phyloP scores from a whole-genome alignment of 495 filamentous ascomycete species.

The Aspergillus avenaceus region DNA sequence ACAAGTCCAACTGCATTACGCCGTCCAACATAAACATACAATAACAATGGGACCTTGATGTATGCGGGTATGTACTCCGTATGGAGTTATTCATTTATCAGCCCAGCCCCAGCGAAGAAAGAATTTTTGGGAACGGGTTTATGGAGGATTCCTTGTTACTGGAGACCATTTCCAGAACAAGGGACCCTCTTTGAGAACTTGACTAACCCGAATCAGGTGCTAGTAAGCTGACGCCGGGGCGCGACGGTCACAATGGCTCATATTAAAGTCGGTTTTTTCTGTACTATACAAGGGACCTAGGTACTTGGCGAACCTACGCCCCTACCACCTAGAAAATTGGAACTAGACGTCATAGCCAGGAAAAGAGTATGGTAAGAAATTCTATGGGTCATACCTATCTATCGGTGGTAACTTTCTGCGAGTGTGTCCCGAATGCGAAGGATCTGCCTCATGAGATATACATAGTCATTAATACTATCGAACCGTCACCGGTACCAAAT shows the following conservation, averaged over 20 bases:
- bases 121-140: too few relatives aligned
- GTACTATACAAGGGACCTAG: neutral
- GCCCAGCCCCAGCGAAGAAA: too few relatives aligned
- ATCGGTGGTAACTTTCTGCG: neutral
- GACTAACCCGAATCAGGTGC: neutral
- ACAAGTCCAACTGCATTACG: constrained; percentile 13
- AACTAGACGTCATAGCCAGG: neutral
- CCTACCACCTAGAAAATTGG: neutral
- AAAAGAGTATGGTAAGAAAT: too few relatives aligned
- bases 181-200: constrained; percentile 1
- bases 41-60: too few relatives aligned
- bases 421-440: neutral
- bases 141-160: constrained; percentile 9
- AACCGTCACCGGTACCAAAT: neutral
- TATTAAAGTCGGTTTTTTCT: neutral
- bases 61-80: constrained; percentile 1
- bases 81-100: neutral
- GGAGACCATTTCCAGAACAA: constrained; percentile 13
- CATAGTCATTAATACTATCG: too few relatives aligned
- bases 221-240: neutral
- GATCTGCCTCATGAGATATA: neutral
- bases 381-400: neutral
- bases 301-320: neutral
- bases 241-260: neutral
- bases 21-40: neutral